These are phyloP conservation scores for Verticillium alfalfae DNA, from an alignment of 2,329 filamentous ascomycete species.

Conservation along the genomic window DNA sequence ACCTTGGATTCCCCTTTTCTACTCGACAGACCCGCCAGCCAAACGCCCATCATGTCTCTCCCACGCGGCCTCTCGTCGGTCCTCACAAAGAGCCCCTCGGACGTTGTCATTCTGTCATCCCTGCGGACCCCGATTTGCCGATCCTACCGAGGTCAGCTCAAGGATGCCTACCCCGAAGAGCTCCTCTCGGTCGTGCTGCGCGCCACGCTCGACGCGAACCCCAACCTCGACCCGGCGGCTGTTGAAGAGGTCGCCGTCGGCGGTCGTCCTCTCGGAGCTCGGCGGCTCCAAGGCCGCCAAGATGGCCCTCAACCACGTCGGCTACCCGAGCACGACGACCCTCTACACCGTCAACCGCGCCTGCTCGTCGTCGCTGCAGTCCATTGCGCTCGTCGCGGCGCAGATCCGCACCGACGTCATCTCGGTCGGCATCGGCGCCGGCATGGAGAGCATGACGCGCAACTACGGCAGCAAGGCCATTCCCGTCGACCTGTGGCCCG, in stretches of 20 bases:
- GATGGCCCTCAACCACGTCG: conserved; percentile 84
- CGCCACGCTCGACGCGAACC: conserved; percentile 67
- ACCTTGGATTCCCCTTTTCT: too few relatives aligned
- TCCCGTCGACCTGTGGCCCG: conserved; percentile 74
- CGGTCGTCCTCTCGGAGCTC: conserved; percentile 85
- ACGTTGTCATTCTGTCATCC: conserved; percentile 86
- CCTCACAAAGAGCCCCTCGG: conserved; percentile 71
- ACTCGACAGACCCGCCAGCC: not conserved
- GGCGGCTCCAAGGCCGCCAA: conserved; percentile 86
- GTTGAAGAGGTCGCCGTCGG: conserved; percentile 82
- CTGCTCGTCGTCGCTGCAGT: conserved; percentile 72
- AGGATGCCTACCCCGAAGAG: conserved; percentile 87
- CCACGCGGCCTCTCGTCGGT: conserved; percentile 68
- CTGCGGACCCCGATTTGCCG: conserved; percentile 83
- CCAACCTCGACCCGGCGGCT: conserved; percentile 61
- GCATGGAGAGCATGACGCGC: conserved; percentile 94
- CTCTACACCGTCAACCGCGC: conserved; percentile 88
- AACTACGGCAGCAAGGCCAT: conserved; percentile 87
- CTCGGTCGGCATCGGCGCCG: conserved; percentile 71
- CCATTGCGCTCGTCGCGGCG: conserved; percentile 68
- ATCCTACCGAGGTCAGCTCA: conserved; percentile 76
- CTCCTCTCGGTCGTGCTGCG: conserved; percentile 63
- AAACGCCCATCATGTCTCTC: conserved; percentile 35
- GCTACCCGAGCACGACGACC: conserved; percentile 64
- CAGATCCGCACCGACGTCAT: conserved; percentile 71